Evolutionary conservation across 2,329 filamentous ascomycete genomes (phyloP), one percentile per base, ranked within the genome.

Genomic region (Paecilomyces variotii): DNA sequence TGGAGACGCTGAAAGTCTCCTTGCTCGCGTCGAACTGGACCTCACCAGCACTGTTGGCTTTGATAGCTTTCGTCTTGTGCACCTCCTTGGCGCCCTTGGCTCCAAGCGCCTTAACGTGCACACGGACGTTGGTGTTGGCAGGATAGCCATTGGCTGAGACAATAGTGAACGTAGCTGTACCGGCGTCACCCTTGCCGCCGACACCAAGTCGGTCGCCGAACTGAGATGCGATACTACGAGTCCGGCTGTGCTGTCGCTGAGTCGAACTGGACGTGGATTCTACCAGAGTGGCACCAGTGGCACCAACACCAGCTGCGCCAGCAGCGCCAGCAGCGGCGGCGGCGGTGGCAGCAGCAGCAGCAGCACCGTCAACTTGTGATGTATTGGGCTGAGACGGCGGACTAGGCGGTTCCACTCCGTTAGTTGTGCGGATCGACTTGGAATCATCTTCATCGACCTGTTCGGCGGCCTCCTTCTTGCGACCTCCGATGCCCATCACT

Each of bases 11-110:
- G 79, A 94, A 93, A 0, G 84, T 86, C 72, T 96, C 90, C 62
- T 78, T 74, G 55, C 81, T 77, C 7, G 77, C 71, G 62, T 91
- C 87, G 72, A 86, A 96, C 19, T 79, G 81, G 61, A 90, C 83
- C 2, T 81, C 76, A 1, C 88, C 90, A 1, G 78, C 79, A 2
- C 83, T 77, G 0, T 63, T 60, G 39, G 87, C 82, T 74, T 96
- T 96, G 77, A 89, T 84, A 63, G 94, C 88, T 72, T 96, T 96
- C 25, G 92, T 97, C 80, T 97, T 97, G 77, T 92, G 87, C 53
- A 99, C 79, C 53, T 88, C 84, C 77, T 94, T 97, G 55, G 75
- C 79, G 54, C 82, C 83, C 74, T 88, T 92, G 53, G 85, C 76
- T 2, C 80, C 79, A 34, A 89, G 70, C 64, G 89, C 85, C 58